Evolutionary conservation across 2,329 filamentous ascomycete genomes (phyloP).

Genomic region (Metarhizium sp.): DNA sequence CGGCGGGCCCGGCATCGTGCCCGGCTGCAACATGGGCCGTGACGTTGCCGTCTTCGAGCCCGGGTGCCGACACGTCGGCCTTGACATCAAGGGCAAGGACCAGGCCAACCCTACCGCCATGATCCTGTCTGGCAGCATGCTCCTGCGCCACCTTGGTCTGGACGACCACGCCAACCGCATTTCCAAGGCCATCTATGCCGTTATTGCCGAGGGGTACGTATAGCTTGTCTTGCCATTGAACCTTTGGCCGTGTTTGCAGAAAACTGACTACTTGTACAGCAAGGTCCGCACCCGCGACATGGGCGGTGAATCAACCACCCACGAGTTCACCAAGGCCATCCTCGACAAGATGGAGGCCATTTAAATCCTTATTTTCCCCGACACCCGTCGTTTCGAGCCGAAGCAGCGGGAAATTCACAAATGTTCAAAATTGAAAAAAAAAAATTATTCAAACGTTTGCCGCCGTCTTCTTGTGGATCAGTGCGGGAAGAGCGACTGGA

Average conservation of each 20-base stretch:
- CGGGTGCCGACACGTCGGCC: conserved; percentile 96
- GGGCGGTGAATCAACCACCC: conserved; percentile 81
- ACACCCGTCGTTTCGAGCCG: background rate
- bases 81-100: conserved; percentile 99
- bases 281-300: conserved; percentile 88
- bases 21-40: conserved; percentile 98
- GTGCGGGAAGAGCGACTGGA: background rate
- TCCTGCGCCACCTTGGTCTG: conserved; percentile 90
- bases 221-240: background rate
- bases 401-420: background rate
- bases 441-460: background rate
- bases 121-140: conserved; percentile 92
- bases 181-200: conserved; percentile 69
- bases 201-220: conserved; percentile 82
- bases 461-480: background rate
- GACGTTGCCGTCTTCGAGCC: conserved; percentile 98
- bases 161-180: conserved; percentile 98
- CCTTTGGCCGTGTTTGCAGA: too few species aligned
- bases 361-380: conserved; percentile 29
- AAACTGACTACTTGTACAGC: conserved; percentile 43
- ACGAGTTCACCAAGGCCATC: conserved; percentile 92
- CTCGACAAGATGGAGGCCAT: conserved; percentile 87
- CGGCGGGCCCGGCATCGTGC: conserved; percentile 92
- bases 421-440: background rate
- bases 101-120: conserved; percentile 97